Conservation (phyloP, 768 basidiomycete species). For the Hypholoma sublateritium region DNA sequence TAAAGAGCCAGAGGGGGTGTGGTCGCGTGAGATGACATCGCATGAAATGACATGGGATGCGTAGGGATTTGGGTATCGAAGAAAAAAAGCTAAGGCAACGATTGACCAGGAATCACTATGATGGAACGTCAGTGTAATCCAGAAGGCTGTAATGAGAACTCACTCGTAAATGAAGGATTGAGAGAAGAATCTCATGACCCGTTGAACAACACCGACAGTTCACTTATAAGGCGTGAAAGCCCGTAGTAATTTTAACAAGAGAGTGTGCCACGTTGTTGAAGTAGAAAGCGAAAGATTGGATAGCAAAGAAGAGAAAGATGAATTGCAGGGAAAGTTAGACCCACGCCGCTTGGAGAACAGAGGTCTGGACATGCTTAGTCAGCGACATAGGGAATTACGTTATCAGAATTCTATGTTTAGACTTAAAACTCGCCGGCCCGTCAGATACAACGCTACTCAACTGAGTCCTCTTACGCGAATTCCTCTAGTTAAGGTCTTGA, state of each 20-base stretch:
- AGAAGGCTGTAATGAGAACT: slow-evolving; percentile 18
- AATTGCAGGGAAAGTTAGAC: background rate
- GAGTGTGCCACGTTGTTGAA: background rate
- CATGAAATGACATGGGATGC: slow-evolving; percentile 92
- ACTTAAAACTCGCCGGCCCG: background rate
- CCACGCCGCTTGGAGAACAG: background rate
- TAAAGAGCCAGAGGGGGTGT: slow-evolving; percentile 73
- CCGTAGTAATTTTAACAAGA: slow-evolving; percentile 5
- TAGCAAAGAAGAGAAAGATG: background rate
- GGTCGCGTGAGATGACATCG: slow-evolving; percentile 86
- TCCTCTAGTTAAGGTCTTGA: too few relatives aligned
- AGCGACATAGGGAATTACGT: background rate
- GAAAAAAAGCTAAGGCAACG: slow-evolving; percentile 89
- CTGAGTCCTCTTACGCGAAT: too few relatives aligned
- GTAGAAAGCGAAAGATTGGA: background rate
- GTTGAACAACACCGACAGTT: slow-evolving; percentile 20
- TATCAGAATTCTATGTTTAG: background rate
- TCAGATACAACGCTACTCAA: too few relatives aligned
- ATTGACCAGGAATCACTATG: slow-evolving; percentile 90
- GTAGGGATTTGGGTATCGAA: slow-evolving; percentile 95
- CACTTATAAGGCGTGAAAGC: slow-evolving; percentile 16
- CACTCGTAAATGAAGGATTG: slow-evolving; percentile 59
- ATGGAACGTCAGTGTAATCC: slow-evolving; percentile 2
- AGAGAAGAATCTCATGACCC: slow-evolving; percentile 56
- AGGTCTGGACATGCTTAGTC: slow-evolving; percentile 10